These are phyloP conservation scores for Piromyces finnis DNA, from an alignment of 192 early-diverging fungal species.

Conservation along the genomic window DNA sequence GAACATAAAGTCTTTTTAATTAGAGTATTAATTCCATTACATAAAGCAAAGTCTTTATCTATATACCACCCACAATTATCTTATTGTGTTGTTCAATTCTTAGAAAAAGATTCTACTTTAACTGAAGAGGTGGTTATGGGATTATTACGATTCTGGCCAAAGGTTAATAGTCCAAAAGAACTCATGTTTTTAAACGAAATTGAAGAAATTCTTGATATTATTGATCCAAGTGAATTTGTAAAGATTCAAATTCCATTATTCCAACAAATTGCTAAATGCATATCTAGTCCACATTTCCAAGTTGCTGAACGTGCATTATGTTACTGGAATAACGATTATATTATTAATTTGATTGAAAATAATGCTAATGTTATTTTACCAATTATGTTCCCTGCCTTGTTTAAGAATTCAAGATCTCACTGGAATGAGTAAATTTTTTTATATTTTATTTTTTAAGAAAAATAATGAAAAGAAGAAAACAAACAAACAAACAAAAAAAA, in stretches of 20 bases:
- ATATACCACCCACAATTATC: slow-evolving; percentile 93
- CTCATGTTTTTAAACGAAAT: slow-evolving; percentile 98
- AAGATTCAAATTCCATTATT: slow-evolving; percentile 82
- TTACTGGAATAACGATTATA: slow-evolving; percentile 98
- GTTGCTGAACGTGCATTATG: slow-evolving; percentile 96
- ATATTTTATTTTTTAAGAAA: too few relatives aligned
- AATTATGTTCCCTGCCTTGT: slow-evolving; percentile 86
- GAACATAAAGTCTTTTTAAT: slow-evolving; percentile 95
- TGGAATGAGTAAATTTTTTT: slow-evolving; percentile 85
- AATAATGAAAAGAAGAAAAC: too few relatives aligned
- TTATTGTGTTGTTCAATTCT: slow-evolving; percentile 97
- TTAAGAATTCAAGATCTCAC: slow-evolving; percentile 85
- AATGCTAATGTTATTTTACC: slow-evolving; percentile 83
- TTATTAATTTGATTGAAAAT: slow-evolving; percentile 86
- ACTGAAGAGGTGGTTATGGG: slow-evolving; percentile 79
- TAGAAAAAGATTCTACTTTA: slow-evolving; percentile 90
- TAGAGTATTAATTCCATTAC: slow-evolving; percentile 82
- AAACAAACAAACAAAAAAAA: too few relatives aligned
- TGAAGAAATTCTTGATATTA: slow-evolving; percentile 91
- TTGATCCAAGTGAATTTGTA: slow-evolving; percentile 80
- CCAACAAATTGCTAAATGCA: slow-evolving; percentile 76
- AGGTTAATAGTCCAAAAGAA: slow-evolving; percentile 97
- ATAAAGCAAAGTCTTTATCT: slow-evolving; percentile 85
- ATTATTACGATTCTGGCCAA: slow-evolving; percentile 91
- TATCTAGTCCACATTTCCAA: slow-evolving; percentile 96